Conservation (phyloP, 345 rosid genomes). For the Geranium rotundifolium region DNA sequence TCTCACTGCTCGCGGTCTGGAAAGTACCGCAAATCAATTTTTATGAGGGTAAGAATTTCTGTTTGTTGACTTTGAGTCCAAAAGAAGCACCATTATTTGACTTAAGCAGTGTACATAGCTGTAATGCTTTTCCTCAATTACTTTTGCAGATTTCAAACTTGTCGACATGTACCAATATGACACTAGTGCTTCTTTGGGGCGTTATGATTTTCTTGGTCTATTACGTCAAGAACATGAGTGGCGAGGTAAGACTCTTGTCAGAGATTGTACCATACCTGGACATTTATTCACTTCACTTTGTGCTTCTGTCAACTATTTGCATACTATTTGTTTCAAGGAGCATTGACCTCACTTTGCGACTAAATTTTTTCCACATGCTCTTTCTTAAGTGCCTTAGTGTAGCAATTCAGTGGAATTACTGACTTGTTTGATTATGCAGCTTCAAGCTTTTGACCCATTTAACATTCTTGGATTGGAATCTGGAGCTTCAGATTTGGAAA, state of each 20-base stretch:
- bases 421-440: slow-evolving; percentile 26
- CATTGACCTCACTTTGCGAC: background rate
- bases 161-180: slow-evolving; percentile 87
- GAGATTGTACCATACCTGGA: background rate
- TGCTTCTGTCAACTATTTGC: background rate
- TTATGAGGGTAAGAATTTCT: slow-evolving; percentile 43
- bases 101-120: background rate
- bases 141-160: slow-evolving; percentile 76
- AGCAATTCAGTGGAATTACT: slow-evolving; percentile 2
- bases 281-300: background rate
- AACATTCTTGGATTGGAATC: slow-evolving; percentile 69
- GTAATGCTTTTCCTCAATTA: background rate
- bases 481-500: slow-evolving; percentile 76
- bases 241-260: slow-evolving; percentile 41
- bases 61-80: background rate
- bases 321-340: background rate
- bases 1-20: slow-evolving; percentile 72
- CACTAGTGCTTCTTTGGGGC: slow-evolving; percentile 71
- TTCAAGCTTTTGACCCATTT: slow-evolving; percentile 84
- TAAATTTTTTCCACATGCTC: background rate
- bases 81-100: background rate
- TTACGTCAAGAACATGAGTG: slow-evolving; percentile 79
- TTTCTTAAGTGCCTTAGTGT: background rate
- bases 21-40: slow-evolving; percentile 78
- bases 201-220: slow-evolving; percentile 75